Evolutionary conservation across 2,329 filamentous ascomycete species (phyloP).

Genomic region (Lasiodiplodia sp.): DNA sequence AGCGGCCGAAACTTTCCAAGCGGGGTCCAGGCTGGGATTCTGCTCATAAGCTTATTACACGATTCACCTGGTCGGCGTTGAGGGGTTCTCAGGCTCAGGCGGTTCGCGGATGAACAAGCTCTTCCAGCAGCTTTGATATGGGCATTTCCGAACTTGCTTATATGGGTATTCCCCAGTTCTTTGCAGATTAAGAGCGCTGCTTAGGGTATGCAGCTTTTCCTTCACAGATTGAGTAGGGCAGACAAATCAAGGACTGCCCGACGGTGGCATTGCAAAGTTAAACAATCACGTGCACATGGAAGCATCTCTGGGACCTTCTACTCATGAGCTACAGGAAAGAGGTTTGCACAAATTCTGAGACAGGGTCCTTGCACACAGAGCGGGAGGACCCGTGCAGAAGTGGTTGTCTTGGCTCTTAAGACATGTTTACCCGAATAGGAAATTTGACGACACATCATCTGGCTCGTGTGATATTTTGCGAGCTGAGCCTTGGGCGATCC

Average conservation of each 20-base stretch:
- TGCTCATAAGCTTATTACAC: slow-evolving; percentile 31
- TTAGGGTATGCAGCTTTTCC: slow-evolving; percentile 24
- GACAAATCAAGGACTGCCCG: slow-evolving; percentile 15
- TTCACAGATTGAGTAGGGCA: slow-evolving; percentile 26
- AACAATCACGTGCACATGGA: background rate
- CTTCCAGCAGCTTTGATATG: slow-evolving; percentile 14
- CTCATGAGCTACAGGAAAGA: background rate
- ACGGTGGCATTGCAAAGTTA: slow-evolving; percentile 8
- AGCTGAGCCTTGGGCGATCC: background rate
- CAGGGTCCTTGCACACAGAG: background rate
- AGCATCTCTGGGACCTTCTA: background rate
- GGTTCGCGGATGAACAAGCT: slow-evolving; percentile 28
- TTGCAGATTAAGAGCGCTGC: slow-evolving; percentile 27
- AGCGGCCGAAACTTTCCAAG: slow-evolving; percentile 27
- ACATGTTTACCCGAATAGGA: background rate
- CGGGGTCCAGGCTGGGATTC: slow-evolving; percentile 30
- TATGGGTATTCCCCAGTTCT: slow-evolving; percentile 23
- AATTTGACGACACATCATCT: background rate
- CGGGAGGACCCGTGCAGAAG: background rate
- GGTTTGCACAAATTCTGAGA: background rate
- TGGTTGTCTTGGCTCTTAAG: background rate
- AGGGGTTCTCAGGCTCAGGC: slow-evolving; percentile 30
- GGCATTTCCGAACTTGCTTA: slow-evolving; percentile 24
- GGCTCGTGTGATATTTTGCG: background rate
- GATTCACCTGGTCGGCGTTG: slow-evolving; percentile 31